Conservation (phyloP, 345 rosid genomes). For the Hibiscus syriacus region DNA sequence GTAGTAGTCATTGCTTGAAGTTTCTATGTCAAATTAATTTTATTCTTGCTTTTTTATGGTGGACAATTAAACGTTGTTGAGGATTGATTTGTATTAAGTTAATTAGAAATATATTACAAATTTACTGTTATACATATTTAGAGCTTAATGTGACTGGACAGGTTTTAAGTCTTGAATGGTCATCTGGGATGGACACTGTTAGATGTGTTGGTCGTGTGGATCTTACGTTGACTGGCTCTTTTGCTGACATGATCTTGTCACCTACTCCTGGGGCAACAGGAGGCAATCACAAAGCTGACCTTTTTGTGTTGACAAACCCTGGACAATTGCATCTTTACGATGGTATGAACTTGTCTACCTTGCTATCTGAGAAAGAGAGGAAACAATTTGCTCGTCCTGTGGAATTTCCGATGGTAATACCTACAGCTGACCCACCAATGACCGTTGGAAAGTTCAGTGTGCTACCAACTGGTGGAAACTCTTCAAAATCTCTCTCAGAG, state of each 20-base stretch:
- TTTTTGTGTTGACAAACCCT: slow-evolving; percentile 54
- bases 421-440: slow-evolving; percentile 41
- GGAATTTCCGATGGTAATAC: slow-evolving; percentile 43
- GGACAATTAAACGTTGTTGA: neutral
- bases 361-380: slow-evolving; percentile 42
- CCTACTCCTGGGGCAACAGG: slow-evolving; percentile 35
- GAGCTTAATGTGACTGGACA: slow-evolving; percentile 18
- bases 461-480: slow-evolving; percentile 25
- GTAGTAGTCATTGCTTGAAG: neutral
- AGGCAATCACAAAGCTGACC: slow-evolving; percentile 29
- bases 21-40: neutral
- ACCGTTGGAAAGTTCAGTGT: slow-evolving; percentile 33
- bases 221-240: slow-evolving; percentile 46
- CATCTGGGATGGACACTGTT: slow-evolving; percentile 41
- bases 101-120: neutral
- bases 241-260: slow-evolving; percentile 59
- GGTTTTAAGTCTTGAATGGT: slow-evolving; percentile 71
- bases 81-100: neutral
- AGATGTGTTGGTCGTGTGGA: slow-evolving; percentile 50
- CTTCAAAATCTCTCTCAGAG: slow-evolving; percentile 39
- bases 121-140: neutral
- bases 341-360: slow-evolving; percentile 32
- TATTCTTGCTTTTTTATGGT: neutral
- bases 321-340: slow-evolving; percentile 58
- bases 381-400: slow-evolving; percentile 27